Conservation (phyloP, 352 stramenopile species). For the Globisporangium alternatum region DNA sequence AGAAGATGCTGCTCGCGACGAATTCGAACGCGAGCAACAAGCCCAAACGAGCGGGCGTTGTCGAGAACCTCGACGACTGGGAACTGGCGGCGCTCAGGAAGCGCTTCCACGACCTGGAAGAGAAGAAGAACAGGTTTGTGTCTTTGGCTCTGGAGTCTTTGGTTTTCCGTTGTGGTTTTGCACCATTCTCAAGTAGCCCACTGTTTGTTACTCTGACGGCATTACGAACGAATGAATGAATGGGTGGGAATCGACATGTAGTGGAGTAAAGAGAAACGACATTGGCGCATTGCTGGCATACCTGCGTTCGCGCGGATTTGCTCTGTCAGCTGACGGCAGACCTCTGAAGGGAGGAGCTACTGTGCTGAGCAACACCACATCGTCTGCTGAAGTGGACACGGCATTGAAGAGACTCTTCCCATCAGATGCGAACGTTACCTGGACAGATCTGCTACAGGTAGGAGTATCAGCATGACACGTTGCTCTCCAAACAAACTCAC, state of each 20-base stretch:
- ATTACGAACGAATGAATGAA: not conserved
- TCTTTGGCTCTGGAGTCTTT: not conserved
- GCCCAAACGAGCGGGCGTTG: slow-evolving; percentile 13
- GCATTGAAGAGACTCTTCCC: slow-evolving; percentile 15
- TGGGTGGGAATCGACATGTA: not conserved
- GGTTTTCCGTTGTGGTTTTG: slow-evolving; percentile 2
- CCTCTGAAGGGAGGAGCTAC: not conserved
- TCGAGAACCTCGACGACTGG: slow-evolving; percentile 40
- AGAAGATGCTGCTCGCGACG: slow-evolving; percentile 20
- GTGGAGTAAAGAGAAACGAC: slow-evolving; percentile 9
- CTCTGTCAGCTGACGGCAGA: not conserved
- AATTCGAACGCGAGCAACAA: slow-evolving; percentile 14
- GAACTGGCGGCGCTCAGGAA: slow-evolving; percentile 50
- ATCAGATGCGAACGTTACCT: slow-evolving; percentile 6
- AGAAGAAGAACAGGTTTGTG: slow-evolving; percentile 33
- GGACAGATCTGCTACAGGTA: slow-evolving; percentile 19
- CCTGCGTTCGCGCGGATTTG: slow-evolving; percentile 7
- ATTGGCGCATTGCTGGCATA: slow-evolving; percentile 7
- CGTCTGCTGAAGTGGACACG: not conserved
- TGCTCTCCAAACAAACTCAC: not conserved
- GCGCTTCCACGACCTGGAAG: slow-evolving; percentile 44
- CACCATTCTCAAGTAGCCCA: not conserved
- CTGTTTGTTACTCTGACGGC: not conserved
- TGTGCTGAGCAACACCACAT: not conserved
- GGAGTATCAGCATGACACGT: not conserved